Conservation (phyloP, 192 early-diverging fungal genomes). For the Coemansia sp. region DNA sequence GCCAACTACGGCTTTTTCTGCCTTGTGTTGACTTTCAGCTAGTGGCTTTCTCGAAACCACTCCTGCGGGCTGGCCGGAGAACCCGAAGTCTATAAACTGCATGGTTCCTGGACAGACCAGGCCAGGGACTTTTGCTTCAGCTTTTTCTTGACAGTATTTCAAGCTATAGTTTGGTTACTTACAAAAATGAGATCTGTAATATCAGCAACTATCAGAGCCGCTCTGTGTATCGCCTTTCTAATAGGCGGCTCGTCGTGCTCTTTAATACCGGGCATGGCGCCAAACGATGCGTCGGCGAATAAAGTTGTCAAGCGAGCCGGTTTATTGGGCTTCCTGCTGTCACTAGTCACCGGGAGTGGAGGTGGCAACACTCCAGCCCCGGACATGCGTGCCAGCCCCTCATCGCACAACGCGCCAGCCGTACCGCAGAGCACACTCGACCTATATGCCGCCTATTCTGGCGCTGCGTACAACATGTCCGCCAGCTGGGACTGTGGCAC, state of each 20-base stretch:
- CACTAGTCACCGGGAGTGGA: background rate
- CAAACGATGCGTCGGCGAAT: background rate
- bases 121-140: background rate
- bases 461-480: conserved; percentile 21
- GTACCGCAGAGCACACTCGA: conserved; percentile 5
- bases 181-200: background rate
- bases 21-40: background rate
- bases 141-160: background rate
- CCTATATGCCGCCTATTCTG: conserved; percentile 33
- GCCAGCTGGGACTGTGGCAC: conserved; percentile 21
- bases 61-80: background rate
- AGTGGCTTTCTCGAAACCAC: background rate
- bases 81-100: background rate
- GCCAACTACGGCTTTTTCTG: background rate
- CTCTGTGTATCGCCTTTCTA: background rate
- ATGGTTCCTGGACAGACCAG: background rate
- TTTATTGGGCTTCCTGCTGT: background rate
- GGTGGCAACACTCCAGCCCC: background rate
- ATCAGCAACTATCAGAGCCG: background rate
- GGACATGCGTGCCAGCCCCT: background rate
- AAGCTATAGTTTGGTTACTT: background rate
- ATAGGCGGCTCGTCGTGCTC: background rate
- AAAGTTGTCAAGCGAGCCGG: background rate
- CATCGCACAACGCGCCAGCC: background rate
- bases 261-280: background rate